phyloP scores from a whole-genome alignment of 1,284 basidiomycete genomes.

The Ustilago crameri region DNA sequence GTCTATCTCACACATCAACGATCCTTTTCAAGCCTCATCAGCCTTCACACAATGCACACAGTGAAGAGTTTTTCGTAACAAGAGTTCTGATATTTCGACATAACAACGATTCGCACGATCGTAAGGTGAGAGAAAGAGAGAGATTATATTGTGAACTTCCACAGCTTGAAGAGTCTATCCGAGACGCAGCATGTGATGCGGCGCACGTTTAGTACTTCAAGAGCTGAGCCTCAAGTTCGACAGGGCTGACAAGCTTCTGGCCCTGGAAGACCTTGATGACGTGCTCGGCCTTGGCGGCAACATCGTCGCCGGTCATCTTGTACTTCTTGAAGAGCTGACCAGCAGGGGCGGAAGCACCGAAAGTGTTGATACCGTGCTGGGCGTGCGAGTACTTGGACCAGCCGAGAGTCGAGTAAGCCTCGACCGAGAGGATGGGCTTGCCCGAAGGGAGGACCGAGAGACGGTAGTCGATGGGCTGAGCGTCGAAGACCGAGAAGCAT shows the following conservation, averaged over 20 bases:
- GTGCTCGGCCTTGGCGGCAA: slow-evolving; percentile 84
- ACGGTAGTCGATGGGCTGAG: slow-evolving; percentile 82
- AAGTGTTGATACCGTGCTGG: slow-evolving; percentile 57
- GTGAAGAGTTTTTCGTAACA: neutral
- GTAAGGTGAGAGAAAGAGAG: slow-evolving; percentile 3
- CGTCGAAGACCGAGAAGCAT: slow-evolving; percentile 88
- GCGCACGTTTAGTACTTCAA: slow-evolving; percentile 33
- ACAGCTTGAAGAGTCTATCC: slow-evolving; percentile 13
- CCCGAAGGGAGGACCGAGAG: slow-evolving; percentile 86
- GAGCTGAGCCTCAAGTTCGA: slow-evolving; percentile 68
- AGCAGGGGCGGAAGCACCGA: slow-evolving; percentile 87
- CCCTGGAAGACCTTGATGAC: slow-evolving; percentile 87
- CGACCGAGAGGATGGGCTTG: slow-evolving; percentile 87
- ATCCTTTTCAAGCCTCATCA: no score
- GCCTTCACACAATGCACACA: neutral
- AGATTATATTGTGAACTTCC: slow-evolving; percentile 10
- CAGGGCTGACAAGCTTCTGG: slow-evolving; percentile 80
- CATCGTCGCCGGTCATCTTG: slow-evolving; percentile 72
- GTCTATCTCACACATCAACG: no score
- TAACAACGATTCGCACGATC: slow-evolving; percentile 19
- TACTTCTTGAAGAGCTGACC: slow-evolving; percentile 79
- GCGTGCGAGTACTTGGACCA: slow-evolving; percentile 67
- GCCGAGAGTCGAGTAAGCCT: slow-evolving; percentile 74
- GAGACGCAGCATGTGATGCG: neutral
- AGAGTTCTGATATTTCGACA: slow-evolving; percentile 11